Base-by-base conservation (phyloP, 495 filamentous ascomycete species). In the Trichocladium uniseriatum region DNA sequence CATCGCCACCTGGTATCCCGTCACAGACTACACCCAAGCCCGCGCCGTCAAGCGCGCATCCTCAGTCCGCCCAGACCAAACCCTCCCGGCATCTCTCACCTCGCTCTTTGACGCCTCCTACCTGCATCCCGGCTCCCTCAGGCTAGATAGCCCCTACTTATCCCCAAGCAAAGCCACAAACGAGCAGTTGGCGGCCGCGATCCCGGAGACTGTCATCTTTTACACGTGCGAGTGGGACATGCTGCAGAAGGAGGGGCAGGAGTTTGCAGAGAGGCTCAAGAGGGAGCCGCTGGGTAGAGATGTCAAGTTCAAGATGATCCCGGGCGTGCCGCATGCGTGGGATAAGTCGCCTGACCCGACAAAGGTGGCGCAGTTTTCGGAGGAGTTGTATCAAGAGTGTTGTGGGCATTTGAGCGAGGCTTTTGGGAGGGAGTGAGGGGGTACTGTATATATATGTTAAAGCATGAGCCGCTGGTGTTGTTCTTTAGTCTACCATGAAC, bases 181-280 rank as follows among this genome's bases (percentile, higher is more conserved):
- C 47, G 63, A 69, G 20, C 29, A 68, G 24, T 56, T 73, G 11
- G 56, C 40, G 6, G 62, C 59, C 6, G 69, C 76, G 59, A 67
- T 79, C 1, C 74, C 71, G 5, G 62, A 71, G 0, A 74, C 79
- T 5, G 62, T 78, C 15, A 58, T 77, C 4, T 64, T 96, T 38
- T 86, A 82, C 53, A 81, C 86, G 10, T 94, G 88, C 65, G 90
- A 95, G 66, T 94, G 82, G 79, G 90, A 95, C 59, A 92, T 94
- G 85, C 66, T 96, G 20, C 70, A 89, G 32, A 75, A 76, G 2
- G 91, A 96, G 62, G 89, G 82, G 2, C 74, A 86, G 56, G 61
- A 68, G 14, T 82, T 95, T 43, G 75, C 81, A 7, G 70, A 76
- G 22, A 71, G 87, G 4, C 59, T 96, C 39, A 51, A 51, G 18